phyloP scores from a whole-genome alignment of 768 basidiomycete species.

The Kwoniella sp. region DNA sequence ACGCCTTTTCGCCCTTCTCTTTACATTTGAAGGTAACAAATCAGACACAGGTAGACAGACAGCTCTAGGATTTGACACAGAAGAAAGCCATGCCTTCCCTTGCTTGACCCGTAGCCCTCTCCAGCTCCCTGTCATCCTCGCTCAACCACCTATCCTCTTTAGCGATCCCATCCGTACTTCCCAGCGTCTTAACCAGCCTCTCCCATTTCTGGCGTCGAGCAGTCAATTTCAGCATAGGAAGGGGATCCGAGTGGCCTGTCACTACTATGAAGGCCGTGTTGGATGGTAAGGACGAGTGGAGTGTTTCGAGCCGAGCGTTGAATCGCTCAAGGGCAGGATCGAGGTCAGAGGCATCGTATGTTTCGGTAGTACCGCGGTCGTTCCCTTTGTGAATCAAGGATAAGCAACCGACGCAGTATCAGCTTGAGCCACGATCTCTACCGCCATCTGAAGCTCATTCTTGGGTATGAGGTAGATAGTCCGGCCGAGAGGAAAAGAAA shows the following conservation, averaged over 20 bases:
- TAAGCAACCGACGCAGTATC: background rate
- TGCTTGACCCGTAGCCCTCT: slow-evolving; percentile 75
- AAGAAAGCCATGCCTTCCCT: slow-evolving; percentile 83
- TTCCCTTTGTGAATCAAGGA: slow-evolving; percentile 15
- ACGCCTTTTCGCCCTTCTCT: background rate
- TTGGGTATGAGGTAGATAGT: no score
- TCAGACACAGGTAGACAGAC: no score
- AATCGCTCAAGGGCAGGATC: slow-evolving; percentile 60
- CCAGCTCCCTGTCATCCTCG: slow-evolving; percentile 73
- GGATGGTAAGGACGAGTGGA: slow-evolving; percentile 72
- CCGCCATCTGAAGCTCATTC: no score
- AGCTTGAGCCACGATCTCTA: no score
- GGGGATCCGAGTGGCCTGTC: slow-evolving; percentile 86
- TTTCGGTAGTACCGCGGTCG: slow-evolving; percentile 19
- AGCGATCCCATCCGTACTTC: slow-evolving; percentile 58
- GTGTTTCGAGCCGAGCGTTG: slow-evolving; percentile 64
- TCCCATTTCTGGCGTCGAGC: slow-evolving; percentile 75
- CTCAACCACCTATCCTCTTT: slow-evolving; percentile 71
- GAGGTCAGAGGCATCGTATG: slow-evolving; percentile 9
- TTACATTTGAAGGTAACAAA: no score
- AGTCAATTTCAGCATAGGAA: slow-evolving; percentile 72
- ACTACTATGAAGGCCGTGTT: slow-evolving; percentile 82
- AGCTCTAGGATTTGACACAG: slow-evolving; percentile 55
- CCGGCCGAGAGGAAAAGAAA: no score
- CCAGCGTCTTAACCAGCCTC: slow-evolving; percentile 58